Base-by-base conservation (phyloP, 2,329 filamentous ascomycete genomes). In the Verticillium isaacii region DNA sequence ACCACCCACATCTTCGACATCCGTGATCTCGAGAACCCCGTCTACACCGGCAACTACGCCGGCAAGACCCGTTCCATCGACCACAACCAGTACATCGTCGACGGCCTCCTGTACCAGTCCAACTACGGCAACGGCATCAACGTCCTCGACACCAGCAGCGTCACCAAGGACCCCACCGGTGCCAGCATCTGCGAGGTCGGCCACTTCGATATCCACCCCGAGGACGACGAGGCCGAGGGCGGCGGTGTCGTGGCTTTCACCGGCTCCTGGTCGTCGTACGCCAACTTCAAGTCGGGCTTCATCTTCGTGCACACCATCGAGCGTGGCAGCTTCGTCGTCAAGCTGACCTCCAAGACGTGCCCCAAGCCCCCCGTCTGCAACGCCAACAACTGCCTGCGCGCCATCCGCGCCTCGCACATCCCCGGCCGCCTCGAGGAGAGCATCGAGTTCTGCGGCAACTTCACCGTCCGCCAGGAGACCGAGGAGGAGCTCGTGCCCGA, bases 1-100 rank as follows among this genome's bases (percentile, higher is more conserved):
- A 76, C 78, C 56, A 78, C 78, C 0, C 81, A 80, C 68, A 79
- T 82, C 66, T 80, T 77, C 70, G 77, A 81, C 68, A 78, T 82
- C 63, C 68, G 70, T 23, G 68, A 69, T 17, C 74, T 82, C 34
- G 75, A 76, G 57, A 67, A 68, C 0, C 79, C 79, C 4, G 72
- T 71, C 32, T 71, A 77, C 59, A 77, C 75, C 1, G 78, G 78
- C 11, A 64, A 71, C 64, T 80, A 75, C 68, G 73, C 77, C 67
- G 73, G 72, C 56, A 75, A 75, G 68, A 70, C 68, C 6, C 69
- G 69, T 15, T 63, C 65, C 32, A 65, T 67, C 59, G 63, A 66
- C 60, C 65, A 82, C 69, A 80, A 80, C 69, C 76, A 78, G 67
- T 80, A 76, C 62, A 68, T 80, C 59, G 66, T 71, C n/a, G 67